These are phyloP conservation scores for Cladosporium sphaerospermum DNA, from an alignment of 2,329 filamentous ascomycete genomes.

Conservation along the genomic window DNA sequence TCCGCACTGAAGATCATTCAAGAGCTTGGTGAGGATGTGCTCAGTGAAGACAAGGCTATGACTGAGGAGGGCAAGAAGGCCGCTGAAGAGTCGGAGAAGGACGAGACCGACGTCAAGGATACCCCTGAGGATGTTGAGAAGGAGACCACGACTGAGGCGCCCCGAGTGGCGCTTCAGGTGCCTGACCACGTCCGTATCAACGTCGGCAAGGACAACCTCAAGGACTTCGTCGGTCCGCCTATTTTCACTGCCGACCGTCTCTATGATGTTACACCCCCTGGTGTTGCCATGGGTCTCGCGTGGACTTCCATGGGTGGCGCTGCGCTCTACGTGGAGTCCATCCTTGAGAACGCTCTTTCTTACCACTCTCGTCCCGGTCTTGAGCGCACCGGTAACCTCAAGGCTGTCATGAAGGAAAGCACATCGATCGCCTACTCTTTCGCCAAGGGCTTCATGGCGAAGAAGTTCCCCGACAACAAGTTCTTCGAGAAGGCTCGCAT, in stretches of 20 bases:
- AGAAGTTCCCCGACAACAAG: slow-evolving; percentile 77
- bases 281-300: slow-evolving; percentile 94
- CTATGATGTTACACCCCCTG: slow-evolving; percentile 87
- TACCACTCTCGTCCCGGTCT: slow-evolving; percentile 69
- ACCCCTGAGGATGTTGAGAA: slow-evolving; percentile 51
- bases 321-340: slow-evolving; percentile 94
- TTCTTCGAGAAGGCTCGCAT: slow-evolving; percentile 96
- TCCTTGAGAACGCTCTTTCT: slow-evolving; percentile 75
- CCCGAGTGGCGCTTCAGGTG: slow-evolving; percentile 71
- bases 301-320: slow-evolving; percentile 98
- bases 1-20: slow-evolving; percentile 95
- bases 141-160: slow-evolving; percentile 53
- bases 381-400: slow-evolving; percentile 90
- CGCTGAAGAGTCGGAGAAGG: slow-evolving; percentile 63
- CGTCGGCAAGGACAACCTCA: slow-evolving; percentile 83
- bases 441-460: slow-evolving; percentile 80
- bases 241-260: slow-evolving; percentile 93
- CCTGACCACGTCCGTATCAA: slow-evolving; percentile 80
- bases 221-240: slow-evolving; percentile 93
- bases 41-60: slow-evolving; percentile 74
- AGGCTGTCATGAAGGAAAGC: slow-evolving; percentile 97
- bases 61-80: slow-evolving; percentile 82
- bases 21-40: slow-evolving; percentile 77
- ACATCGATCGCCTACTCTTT: slow-evolving; percentile 94
- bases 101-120: slow-evolving; percentile 57